These are phyloP conservation scores for Sphaerulina musiva DNA, from an alignment of 2,329 filamentous ascomycete genomes.

Conservation along the genomic window DNA sequence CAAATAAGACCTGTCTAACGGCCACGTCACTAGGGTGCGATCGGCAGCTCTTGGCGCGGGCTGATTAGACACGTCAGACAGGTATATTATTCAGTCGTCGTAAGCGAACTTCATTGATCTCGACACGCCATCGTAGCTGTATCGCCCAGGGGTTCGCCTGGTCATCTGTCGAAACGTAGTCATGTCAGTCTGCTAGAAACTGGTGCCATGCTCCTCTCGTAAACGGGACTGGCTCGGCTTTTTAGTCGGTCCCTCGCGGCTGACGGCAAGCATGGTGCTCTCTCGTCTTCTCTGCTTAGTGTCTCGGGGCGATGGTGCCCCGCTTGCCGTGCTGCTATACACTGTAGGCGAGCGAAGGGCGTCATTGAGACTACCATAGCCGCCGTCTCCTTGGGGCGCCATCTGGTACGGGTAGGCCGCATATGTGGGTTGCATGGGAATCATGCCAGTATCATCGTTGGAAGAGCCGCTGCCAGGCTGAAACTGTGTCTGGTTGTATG, in stretches of 20 bases:
- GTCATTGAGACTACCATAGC: constrained; percentile 33
- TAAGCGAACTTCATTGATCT: constrained; percentile 1
- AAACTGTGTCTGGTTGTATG: constrained; percentile 51
- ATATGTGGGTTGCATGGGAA: constrained; percentile 30
- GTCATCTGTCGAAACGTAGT: constrained; percentile 12
- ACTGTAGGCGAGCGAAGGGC: constrained; percentile 26
- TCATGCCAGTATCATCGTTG: constrained; percentile 29
- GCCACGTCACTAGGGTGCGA: neutral
- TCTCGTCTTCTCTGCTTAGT: constrained; percentile 27
- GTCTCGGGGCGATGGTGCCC: constrained; percentile 19
- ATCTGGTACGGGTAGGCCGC: constrained; percentile 30
- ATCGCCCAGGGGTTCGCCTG: constrained; percentile 11
- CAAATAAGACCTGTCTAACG: neutral
- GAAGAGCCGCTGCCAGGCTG: constrained; percentile 11
- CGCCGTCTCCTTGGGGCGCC: constrained; percentile 31
- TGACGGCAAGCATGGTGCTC: constrained; percentile 29
- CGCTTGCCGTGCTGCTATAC: constrained; percentile 19
- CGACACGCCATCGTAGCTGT: constrained; percentile 6
- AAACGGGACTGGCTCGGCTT: constrained; percentile 34
- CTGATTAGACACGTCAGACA: neutral
- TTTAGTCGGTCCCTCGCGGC: constrained; percentile 21
- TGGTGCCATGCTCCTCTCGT: constrained; percentile 30
- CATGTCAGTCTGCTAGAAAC: constrained; percentile 21
- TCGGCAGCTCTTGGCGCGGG: neutral
- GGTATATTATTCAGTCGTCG: neutral